Percentiles rank a stretch among this genome's conserved stretches.
Evolutionary conservation across 2,329 filamentous ascomycete genomes (phyloP).

Genomic region (Madurella fahalii): DNA sequence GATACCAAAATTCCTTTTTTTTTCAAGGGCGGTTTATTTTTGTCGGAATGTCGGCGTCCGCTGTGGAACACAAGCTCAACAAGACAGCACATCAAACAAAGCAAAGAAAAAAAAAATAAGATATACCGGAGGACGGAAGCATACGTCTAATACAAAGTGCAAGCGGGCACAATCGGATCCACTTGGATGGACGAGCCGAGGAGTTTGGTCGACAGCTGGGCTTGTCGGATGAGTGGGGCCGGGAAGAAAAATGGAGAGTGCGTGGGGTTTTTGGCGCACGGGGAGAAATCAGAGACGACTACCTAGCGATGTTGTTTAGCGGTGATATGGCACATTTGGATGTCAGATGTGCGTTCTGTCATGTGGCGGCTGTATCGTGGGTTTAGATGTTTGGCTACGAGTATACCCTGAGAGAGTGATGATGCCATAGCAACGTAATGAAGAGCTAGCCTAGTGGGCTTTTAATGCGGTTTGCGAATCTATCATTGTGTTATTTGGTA

Average conservation of each 20-base stretch:
- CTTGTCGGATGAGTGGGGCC: not conserved
- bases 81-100: not conserved
- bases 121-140: not conserved
- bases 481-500: too few species aligned
- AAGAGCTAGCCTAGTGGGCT: not conserved
- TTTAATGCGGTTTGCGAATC: not conserved
- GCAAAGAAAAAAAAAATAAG: not conserved
- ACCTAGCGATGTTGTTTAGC: not conserved
- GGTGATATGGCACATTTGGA: not conserved
- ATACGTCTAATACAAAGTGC: slow-evolving; percentile 12
- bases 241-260: not conserved
- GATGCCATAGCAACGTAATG: slow-evolving; percentile 9
- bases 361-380: slow-evolving; percentile 8
- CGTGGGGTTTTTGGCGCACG: not conserved
- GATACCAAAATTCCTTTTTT: slow-evolving; percentile 11
- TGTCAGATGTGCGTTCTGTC: not conserved
- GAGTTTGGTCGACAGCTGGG: not conserved
- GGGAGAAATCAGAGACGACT: not conserved
- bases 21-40: not conserved
- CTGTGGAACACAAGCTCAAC: slow-evolving; percentile 1
- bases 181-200: not conserved
- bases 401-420: slow-evolving; percentile 13
- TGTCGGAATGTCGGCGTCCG: slow-evolving; percentile 11
- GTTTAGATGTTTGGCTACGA: slow-evolving; percentile 8
- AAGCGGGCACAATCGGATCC: slow-evolving; percentile 7